Base-by-base conservation (phyloP, 805 yeast species). In the Kodamaea sagamina region DNA sequence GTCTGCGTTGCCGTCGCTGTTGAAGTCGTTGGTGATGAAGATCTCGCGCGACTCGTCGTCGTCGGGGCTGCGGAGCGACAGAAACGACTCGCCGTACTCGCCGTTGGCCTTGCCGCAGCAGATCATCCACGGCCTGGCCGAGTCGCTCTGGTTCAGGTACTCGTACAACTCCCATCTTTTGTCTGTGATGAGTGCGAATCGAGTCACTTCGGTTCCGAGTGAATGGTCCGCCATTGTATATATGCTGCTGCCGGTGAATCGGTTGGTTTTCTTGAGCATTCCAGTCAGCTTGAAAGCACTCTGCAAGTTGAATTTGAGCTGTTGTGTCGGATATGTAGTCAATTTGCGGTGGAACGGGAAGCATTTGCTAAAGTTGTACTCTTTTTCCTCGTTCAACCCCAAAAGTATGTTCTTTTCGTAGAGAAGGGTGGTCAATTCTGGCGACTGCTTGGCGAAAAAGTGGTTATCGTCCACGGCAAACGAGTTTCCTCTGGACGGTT, bases 281-380 rank as follows among this genome's bases (percentile, higher is more conserved):
- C 55, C 36, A 4, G 53, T 51, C 46, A 47, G 48, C 41, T 57
- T 58, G 47, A 57, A 57, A 1, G 59, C 51, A 10, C 48, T 36
- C 8, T 43, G 52, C 46, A 59, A 39, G 41, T 52, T 48, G 31
- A 62, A 50, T 45, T 61, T 67, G 73, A 35, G 80, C 72, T 46
- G 86, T 73, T 41, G 89, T 61, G 62, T 81, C 66, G 50, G 81
- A 70, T 57, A 77, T 66, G 51, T 75, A 48, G 64, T 74, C 67
- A 40, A 79, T 66, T 61, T 82, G 46, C 96, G 73, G 57, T 84
- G 86, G 43, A 81, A 78, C 0, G 97, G 97, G 63, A 88, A 89
- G 53, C 92, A 87, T 53, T 82, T 84, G 4, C 83, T 81, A 59
- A 82, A 88, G 41, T 81, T 72, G 42, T 76, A 72, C 57, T 87